Evolutionary conservation across 2,329 filamentous ascomycete species (phyloP).

Genomic region (Alternaria hordeiaustralica): DNA sequence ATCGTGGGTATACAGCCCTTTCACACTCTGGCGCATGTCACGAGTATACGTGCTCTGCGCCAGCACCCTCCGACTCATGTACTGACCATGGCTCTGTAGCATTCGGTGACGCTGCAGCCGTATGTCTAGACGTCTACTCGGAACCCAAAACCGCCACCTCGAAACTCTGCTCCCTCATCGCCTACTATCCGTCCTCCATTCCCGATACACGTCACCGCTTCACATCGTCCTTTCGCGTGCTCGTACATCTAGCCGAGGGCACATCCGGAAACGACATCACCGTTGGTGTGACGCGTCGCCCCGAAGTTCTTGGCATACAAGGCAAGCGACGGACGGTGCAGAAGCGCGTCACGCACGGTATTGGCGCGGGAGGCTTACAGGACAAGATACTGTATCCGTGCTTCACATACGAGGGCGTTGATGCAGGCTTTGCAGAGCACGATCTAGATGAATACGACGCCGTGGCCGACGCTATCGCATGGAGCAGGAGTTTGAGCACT

Average conservation of each 20-base stretch:
- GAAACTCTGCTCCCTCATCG: conserved; percentile 65
- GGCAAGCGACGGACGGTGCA: conserved; percentile 57
- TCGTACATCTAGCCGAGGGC: conserved; percentile 63
- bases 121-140: conserved; percentile 64
- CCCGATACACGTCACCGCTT: conserved; percentile 58
- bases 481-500: conserved; percentile 67
- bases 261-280: conserved; percentile 45
- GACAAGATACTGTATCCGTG: conserved; percentile 53
- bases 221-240: conserved; percentile 54
- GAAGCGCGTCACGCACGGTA: conserved; percentile 58
- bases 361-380: conserved; percentile 56
- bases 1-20: conserved; percentile 61
- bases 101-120: conserved; percentile 66
- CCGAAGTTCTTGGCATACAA: conserved; percentile 61
- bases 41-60: neutral
- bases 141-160: conserved; percentile 58
- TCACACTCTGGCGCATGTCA: conserved; percentile 7
- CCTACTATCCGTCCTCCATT: conserved; percentile 68
- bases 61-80: neutral
- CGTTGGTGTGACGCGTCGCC: conserved; percentile 57
- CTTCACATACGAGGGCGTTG: conserved; percentile 62
- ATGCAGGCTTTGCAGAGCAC: conserved; percentile 73
- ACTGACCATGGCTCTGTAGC: conserved; percentile 50
- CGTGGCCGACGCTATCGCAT: conserved; percentile 70
- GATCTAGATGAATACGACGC: conserved; percentile 72